These are phyloP conservation scores for Ustilago hordei DNA, from an alignment of 1,284 basidiomycete genomes.

Conservation along the genomic window DNA sequence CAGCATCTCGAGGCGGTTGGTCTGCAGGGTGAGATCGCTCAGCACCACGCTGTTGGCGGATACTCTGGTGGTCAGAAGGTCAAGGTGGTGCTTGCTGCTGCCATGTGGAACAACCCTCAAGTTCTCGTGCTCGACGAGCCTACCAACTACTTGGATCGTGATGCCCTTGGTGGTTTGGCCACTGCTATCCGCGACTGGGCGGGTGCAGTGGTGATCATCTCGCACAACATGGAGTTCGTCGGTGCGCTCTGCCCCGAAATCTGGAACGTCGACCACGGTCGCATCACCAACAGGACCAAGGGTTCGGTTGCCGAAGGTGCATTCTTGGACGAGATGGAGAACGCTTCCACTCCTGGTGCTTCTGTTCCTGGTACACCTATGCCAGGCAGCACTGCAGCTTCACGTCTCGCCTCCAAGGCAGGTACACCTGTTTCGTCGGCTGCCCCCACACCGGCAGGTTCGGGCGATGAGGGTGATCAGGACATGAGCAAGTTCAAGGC, in stretches of 20 bases:
- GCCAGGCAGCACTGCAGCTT: constrained; percentile 71
- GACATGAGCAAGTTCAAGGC: constrained; percentile 69
- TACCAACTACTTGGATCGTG: constrained; percentile 83
- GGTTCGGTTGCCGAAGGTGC: constrained; percentile 83
- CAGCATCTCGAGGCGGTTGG: constrained; percentile 78
- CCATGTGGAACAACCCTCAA: constrained; percentile 69
- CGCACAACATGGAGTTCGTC: constrained; percentile 78
- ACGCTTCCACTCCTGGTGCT: constrained; percentile 77
- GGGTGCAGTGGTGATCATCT: constrained; percentile 96
- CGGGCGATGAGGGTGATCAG: constrained; percentile 71
- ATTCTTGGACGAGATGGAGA: constrained; percentile 72
- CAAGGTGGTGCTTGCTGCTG: constrained; percentile 76
- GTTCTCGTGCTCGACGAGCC: constrained; percentile 74
- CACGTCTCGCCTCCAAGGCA: constrained; percentile 67
- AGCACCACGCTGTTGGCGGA: constrained; percentile 67
- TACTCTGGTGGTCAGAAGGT: constrained; percentile 83
- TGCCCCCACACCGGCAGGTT: constrained; percentile 70
- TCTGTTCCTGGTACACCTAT: constrained; percentile 75
- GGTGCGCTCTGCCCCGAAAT: constrained; percentile 73
- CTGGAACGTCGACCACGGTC: constrained; percentile 77
- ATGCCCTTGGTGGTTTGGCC: constrained; percentile 87
- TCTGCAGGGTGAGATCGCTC: constrained; percentile 77
- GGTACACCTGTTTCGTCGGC: constrained; percentile 70
- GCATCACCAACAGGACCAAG: constrained; percentile 89
- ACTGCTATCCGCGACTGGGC: constrained; percentile 96